Evolutionary conservation across 2,329 filamentous ascomycete species (phyloP), one percentile per base, ranked within the genome.

Genomic region (Calonectria hawksworthii): DNA sequence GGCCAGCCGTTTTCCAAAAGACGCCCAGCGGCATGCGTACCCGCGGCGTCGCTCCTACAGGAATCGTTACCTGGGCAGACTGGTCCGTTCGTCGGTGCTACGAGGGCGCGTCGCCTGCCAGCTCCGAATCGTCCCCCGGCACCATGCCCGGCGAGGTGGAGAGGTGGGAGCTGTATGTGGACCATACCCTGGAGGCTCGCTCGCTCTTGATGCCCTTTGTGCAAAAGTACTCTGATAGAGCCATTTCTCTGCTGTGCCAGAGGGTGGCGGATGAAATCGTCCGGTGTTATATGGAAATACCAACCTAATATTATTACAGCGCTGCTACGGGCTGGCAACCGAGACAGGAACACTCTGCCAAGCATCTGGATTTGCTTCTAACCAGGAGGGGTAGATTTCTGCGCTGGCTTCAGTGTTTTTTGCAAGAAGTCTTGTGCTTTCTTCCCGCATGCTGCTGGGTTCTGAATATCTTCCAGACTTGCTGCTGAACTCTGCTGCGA

Each of bases 91-190:
- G 69, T 4, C 67, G 69, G 5, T 36, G 30, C 32, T 41, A 47
- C 3, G 51, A 59, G 7, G 38, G 54, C 21, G 50, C 52, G 54
- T 30, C 68, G 3, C 41, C 23, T 21, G n/a, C 32, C 26, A 32
- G 32, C 8, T 26, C 30, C 4, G 54, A 61, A 26, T 36, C 34
- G n/a, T 26, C 30, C 2, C 23, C 44, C 2, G 41, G n/a, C n/a
- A 51, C 54, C 11, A 23, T 34, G 47, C 30, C 23, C 0, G 21
- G 23, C n/a, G 34, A 38, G 4, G 34, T 44, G 9, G 36, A 54
- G 36, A 18, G 30, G 51, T 72, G 69, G 69, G 69, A 72, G 50
- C 8, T 72, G 30, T n/a, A 51, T 36, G 61, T 69, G 13, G 36
- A 69, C 28, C 36, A 61, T 11, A 69, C 52, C 8, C 14, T 69